Base-by-base conservation (phyloP, 2,329 filamentous ascomycete genomes). In the Ophidiomyces ophidiicola region DNA sequence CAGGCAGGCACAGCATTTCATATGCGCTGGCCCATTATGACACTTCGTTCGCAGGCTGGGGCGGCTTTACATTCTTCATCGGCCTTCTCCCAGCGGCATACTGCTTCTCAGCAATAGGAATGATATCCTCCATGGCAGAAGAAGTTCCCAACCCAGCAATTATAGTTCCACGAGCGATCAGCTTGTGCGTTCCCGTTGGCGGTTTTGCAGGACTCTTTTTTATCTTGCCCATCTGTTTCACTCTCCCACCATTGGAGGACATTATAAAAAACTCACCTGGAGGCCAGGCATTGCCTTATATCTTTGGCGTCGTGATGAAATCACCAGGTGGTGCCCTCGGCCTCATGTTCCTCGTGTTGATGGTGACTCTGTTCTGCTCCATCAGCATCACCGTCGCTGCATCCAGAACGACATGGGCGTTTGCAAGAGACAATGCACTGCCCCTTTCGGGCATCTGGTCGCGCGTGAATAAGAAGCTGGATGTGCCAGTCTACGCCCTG, bases 121-220 rank as follows among this genome's bases (percentile, higher is more conserved):
- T 78, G 74, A 70, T 77, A 39, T 66, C 70, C 0, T 69, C 69
- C 6, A 78, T 77, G 74, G 72, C 72, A 1, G 73, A 78, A 56
- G 73, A 77, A 53, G 72, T 69, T 25, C 53, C 61, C 5, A 62
- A 73, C 36, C 70, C 74, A 1, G 62, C 68, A 3, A 44, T 68
- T 15, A 70, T 70, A 47, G 57, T 75, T 0, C 70, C 71, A 0
- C 67, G 60, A 23, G 71, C 71, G 6, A 63, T 75, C 36, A 41
- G 42, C 30, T 24, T 44, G 29, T 44, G 38, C 18, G 36, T 44
- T 5, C 42, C 42, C n/a, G 63, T 75, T 11, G 70, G 68, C 6
- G 70, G 69, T 1, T 57, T 71, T 28, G 67, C 68, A 0, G 71
- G 71, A 1, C 50, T 76, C 1, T 70, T 74, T 52, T 44, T 37